Evolutionary conservation across 345 rosid species (phyloP).

Genomic region (Citrus trifoliata): DNA sequence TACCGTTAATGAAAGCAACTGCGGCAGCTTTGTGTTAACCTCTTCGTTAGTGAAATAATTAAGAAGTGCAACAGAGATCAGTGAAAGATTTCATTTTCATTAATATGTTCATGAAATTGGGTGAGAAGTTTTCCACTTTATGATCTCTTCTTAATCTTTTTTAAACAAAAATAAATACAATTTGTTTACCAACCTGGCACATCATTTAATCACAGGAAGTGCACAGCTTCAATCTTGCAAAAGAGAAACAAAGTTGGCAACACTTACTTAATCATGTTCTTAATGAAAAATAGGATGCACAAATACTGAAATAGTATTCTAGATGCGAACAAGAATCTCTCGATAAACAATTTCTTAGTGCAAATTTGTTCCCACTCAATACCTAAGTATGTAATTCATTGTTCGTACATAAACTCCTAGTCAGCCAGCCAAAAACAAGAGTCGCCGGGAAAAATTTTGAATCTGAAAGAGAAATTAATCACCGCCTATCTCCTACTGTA

Average conservation of each 20-base stretch:
- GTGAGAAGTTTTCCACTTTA: no score
- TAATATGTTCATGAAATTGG: no score
- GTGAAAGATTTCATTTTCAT: neutral
- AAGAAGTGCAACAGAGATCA: neutral
- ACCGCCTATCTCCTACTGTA: slow-evolving; percentile 18
- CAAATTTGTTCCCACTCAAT: neutral
- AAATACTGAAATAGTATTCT: neutral
- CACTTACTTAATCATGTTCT: neutral
- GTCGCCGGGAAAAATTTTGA: slow-evolving; percentile 10
- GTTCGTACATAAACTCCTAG: slow-evolving; percentile 16
- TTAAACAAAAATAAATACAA: no score
- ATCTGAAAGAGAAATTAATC: slow-evolving; percentile 22
- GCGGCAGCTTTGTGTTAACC: neutral
- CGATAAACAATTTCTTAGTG: neutral
- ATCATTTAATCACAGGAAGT: neutral
- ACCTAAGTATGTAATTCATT: slow-evolving; percentile 15
- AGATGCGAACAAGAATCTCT: slow-evolving; percentile 3
- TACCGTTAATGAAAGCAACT: neutral
- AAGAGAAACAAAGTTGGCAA: neutral
- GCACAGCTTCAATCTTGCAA: neutral
- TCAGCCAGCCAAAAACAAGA: slow-evolving; percentile 23
- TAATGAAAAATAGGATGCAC: neutral
- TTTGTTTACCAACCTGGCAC: neutral
- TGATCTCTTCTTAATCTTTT: no score
- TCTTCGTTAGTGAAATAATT: neutral